Evolutionary conservation across 441 rosid species (phyloP), one percentile per base, ranked within the genome.

Genomic region (Populus hybrid): DNA sequence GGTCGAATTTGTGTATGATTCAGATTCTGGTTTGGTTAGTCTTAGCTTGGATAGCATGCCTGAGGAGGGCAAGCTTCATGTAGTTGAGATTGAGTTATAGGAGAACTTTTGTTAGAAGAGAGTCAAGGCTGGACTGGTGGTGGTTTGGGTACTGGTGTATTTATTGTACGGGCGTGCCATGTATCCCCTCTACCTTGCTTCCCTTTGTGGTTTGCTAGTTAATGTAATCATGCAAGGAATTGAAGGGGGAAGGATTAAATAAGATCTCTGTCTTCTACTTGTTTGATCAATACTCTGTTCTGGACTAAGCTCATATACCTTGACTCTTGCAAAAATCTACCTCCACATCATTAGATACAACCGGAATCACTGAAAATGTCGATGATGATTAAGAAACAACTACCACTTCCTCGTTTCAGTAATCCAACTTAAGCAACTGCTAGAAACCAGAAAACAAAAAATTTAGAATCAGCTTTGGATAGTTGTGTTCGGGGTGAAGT

Each of bases 1-100:
- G 82, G 87, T 89, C 1, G 83, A 73, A 20, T 91, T 89, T 7
- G 83, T 78, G 36, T 91, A 95, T 20, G 87, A 90, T 70, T 59
- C 82, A 0, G 70, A 70, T 10, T 81, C 89, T 6, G 91, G 94
- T 6, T 80, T 95, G 82, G 74, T 92, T 76, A 85, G 84, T 28
- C 73, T 87, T 30, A 34, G 57, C 77, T 68, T 91, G 82, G 91
- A 85, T 73, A 73, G 73, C 34, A 70, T 88, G 85, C 82, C 90
- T 0, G 86, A 87, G 81, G 88, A 80, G 78, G 88, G 80, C 24
- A 81, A 80, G 69, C 78, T 86, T 65, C 93, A 91, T 68, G 76
- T 80, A n/a, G 79, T 89, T 67, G 32, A 30, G 32, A 30, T 30
- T 30, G 32, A 30, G 32, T 30, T 30, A 30, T 30, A 30, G 32